Base-by-base conservation (phyloP, 371 early-diverging fungal species). In the Circinella minor region DNA sequence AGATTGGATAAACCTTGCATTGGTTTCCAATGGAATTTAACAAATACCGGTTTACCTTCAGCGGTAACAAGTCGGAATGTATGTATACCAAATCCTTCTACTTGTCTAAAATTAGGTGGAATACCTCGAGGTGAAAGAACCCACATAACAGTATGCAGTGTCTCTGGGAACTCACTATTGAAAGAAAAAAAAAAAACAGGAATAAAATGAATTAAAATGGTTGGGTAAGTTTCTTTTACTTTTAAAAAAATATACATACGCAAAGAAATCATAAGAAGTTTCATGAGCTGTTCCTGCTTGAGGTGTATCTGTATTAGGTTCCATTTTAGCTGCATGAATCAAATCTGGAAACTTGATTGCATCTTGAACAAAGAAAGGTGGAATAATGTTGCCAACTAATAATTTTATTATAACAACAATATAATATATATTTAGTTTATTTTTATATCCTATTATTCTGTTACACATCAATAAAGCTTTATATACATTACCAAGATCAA, bases 11-110 rank as follows among this genome's bases (percentile, higher is more conserved):
- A 64, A 51, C 87, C 87, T 48, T 71, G 76, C 18, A 76, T 60
- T 3, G 89, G 81, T 48, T 84, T 88, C 81, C 81, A 88, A 55
- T 81, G 78, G 67, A 81, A 89, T 68, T 88, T 89, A 61, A 76
- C 78, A 67, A 81, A 85, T 6, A 65, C 65, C 37, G 71, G 20
- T 49, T 80, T 71, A 17, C 86, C 85, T 17, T 81, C 49, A n/a
- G 69, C 82, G 68, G 81, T 86, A 46, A 88, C 69, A 6, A 87
- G 65, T 20, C 82, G 77, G 76, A 82, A 86, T 57, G 83, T 83
- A 36, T 83, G 74, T 0, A 79, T 76, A 55, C 81, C 81, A 65
- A 83, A 83, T 27, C 81, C 83, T 70, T 83, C 81, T 0, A 78
- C 72, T 69, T 83, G 81, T 27, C 83, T 77, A 18, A 77, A 72